Base-by-base conservation (phyloP, 2,329 filamentous ascomycete species). In the Curvularia sp. region DNA sequence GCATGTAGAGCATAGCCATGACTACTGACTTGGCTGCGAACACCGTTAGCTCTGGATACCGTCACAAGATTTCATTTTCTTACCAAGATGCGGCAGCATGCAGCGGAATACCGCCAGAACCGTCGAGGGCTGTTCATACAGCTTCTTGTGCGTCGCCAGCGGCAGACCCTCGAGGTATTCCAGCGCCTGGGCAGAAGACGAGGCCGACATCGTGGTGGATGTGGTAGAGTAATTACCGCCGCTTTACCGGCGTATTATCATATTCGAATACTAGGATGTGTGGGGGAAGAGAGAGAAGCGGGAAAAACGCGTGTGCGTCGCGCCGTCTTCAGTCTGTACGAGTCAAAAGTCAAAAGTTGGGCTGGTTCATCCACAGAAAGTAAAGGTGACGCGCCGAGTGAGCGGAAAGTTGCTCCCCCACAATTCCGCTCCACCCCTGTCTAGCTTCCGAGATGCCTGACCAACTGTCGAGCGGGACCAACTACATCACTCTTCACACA, bases 41-140 rank as follows among this genome's bases (percentile, higher is more conserved):
- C 30, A 3, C 13, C 38, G n/a, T 65, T 41, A 66, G 60, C 50
- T 45, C 15, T 13, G 27, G 9, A 42, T 36, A 10, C 3, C 6
- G 1, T 1, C n/a, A 21, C 2, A 28, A 4, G n/a, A 15, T 18
- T 41, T 34, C 3, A 19, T 15, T 10, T 5, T 53, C 42, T 72
- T 83, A 93, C 91, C 92, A 61, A 98, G 81, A 73, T 96, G 91
- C 57, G 95, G 92, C 57, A 99, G 86, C 93, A 99, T 97, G 80
- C 95, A 93, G 67, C 95, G 88, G 77, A 98, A 98, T 72, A 99
- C 93, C 66, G 95, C 95, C 66, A 99, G 87, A 36, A 93, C 91
- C 1, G 95, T 97, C 41, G 94, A 96, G 28, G 95, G 95, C 82
- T 97, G 93, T 80, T 93, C 90, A 83, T 99, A 99, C 45, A 99